Conservation (phyloP, 2,329 filamentous ascomycete genomes). For the Trichocomaceae sp. region DNA sequence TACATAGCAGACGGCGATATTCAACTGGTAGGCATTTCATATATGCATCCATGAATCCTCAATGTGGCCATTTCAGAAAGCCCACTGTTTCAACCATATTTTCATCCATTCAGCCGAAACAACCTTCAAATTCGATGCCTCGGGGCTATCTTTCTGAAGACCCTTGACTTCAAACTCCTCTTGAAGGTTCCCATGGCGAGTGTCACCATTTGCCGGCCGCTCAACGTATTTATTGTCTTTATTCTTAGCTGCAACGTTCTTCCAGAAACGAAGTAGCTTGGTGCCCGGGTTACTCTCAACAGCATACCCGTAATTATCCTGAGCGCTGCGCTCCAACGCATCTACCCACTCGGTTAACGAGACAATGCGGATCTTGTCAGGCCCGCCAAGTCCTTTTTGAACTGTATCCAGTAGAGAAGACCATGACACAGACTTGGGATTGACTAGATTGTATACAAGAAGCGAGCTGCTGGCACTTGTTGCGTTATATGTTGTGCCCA, state of each 20-base stretch:
- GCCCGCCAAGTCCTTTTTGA: constrained; percentile 5
- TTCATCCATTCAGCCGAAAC: constrained; percentile 12
- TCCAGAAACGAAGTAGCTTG: constrained; percentile 12
- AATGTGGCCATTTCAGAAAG: constrained; percentile 1
- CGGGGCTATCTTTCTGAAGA: constrained; percentile 11
- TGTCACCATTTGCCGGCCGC: background rate
- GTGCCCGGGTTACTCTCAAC: constrained; percentile 10
- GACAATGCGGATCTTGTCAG: constrained; percentile 2
- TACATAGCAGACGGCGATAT: background rate
- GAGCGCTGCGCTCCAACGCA: constrained; percentile 8
- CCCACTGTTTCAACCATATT: constrained; percentile 14
- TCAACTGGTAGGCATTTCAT: too few species aligned
- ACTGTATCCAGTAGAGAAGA: constrained; percentile 6
- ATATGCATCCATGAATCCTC: background rate
- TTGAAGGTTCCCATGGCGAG: background rate
- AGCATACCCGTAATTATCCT: constrained; percentile 9
- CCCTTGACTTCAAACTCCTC: constrained; percentile 5
- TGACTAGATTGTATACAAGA: constrained; percentile 14
- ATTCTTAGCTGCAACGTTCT: background rate
- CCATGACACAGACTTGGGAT: constrained; percentile 6
- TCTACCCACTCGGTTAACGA: constrained; percentile 10
- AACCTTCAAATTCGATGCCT: constrained; percentile 2
- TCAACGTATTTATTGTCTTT: background rate
- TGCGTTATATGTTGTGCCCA: background rate
- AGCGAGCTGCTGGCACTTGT: background rate